Conservation (phyloP, 1,284 basidiomycete species). For the Trametes versicolor region DNA sequence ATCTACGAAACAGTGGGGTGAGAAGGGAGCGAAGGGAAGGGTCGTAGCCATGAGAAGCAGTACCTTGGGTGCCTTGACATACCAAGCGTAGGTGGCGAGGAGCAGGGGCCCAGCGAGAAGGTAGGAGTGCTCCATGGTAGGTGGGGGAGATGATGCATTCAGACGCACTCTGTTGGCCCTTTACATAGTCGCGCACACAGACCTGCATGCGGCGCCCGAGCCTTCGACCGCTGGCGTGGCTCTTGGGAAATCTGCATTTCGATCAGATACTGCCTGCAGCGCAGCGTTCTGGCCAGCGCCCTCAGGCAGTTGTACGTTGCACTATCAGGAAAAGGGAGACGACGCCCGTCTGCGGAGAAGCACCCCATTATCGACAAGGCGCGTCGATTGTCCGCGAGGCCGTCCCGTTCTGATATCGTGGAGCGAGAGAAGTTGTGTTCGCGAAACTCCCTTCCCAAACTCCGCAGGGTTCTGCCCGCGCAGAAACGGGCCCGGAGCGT, state of each 20-base stretch:
- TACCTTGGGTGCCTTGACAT: slow-evolving; percentile 25
- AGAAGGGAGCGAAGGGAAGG: neutral
- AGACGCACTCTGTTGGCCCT: neutral
- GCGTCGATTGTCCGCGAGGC: neutral
- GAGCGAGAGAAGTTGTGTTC: slow-evolving; percentile 2
- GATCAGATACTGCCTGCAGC: slow-evolving; percentile 11
- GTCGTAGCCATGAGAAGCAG: neutral
- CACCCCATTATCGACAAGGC: slow-evolving; percentile 11
- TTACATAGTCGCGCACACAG: slow-evolving; percentile 16
- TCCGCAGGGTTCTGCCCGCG: slow-evolving; percentile 7
- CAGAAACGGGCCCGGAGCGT: neutral
- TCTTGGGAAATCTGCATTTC: slow-evolving; percentile 5
- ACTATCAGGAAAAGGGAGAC: slow-evolving; percentile 1
- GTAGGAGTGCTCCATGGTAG: slow-evolving; percentile 34
- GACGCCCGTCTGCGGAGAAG: slow-evolving; percentile 2
- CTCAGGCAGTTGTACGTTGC: neutral
- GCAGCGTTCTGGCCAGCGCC: slow-evolving; percentile 7
- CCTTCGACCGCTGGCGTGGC: neutral
- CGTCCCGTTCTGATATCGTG: slow-evolving; percentile 10
- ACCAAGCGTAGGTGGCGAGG: slow-evolving; percentile 24
- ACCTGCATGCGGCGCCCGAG: slow-evolving; percentile 1
- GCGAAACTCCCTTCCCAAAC: slow-evolving; percentile 9
- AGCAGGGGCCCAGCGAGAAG: slow-evolving; percentile 27
- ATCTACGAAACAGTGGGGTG: slow-evolving; percentile 14
- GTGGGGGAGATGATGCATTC: neutral